Conservation (phyloP, 805 yeast species). For the Schwanniomyces occidentalis region DNA sequence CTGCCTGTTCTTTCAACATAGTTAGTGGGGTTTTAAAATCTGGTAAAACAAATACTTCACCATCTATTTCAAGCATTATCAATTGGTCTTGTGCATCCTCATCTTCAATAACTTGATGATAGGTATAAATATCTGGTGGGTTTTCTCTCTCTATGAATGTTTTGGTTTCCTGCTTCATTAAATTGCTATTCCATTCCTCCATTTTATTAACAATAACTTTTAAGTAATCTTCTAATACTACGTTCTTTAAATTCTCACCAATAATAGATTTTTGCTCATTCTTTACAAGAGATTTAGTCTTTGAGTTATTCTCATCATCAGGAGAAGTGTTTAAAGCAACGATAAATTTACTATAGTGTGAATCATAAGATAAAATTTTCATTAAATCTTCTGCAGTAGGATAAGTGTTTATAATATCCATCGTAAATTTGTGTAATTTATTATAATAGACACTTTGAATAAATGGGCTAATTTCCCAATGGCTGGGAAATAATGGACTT, state of each 20-base stretch:
- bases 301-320: slow-evolving; percentile 13
- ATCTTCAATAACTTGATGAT: slow-evolving; percentile 44
- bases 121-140: slow-evolving; percentile 75
- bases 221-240: slow-evolving; percentile 75
- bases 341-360: slow-evolving; percentile 51
- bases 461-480: slow-evolving; percentile 71
- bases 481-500: slow-evolving; percentile 59
- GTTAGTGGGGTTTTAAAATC: slow-evolving; percentile 78
- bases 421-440: slow-evolving; percentile 63
- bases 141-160: slow-evolving; percentile 62
- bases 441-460: slow-evolving; percentile 67
- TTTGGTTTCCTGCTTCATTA: slow-evolving; percentile 63
- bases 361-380: slow-evolving; percentile 74
- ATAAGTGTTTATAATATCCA: slow-evolving; percentile 62
- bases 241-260: slow-evolving; percentile 71
- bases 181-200: slow-evolving; percentile 79
- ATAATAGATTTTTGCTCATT: slow-evolving; percentile 55
- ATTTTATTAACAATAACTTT: slow-evolving; percentile 69
- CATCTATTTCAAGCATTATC: slow-evolving; percentile 34
- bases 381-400: slow-evolving; percentile 79
- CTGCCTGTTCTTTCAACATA: slow-evolving; percentile 87
- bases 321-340: slow-evolving; percentile 22
- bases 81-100: slow-evolving; percentile 36
- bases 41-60: slow-evolving; percentile 60
- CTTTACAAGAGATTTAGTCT: slow-evolving; percentile 18